Evolutionary conservation across 2,329 filamentous ascomycete genomes (phyloP).

Genomic region (Ophioceras dolichostomum): DNA sequence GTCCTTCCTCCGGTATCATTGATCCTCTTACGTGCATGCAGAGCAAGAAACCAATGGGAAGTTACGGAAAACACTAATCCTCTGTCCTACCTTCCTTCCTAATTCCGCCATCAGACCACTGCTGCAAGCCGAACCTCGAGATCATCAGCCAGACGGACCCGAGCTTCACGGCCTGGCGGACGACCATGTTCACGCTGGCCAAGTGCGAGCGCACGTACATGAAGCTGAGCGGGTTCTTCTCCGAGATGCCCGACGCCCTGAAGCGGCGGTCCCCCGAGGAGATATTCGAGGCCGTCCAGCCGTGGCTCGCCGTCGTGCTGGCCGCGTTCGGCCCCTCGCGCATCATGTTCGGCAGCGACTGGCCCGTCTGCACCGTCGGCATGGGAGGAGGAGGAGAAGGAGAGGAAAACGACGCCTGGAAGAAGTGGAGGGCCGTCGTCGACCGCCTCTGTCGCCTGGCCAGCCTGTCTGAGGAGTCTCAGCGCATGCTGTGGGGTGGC

Average conservation of each 20-base stretch:
- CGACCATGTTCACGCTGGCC: constrained; percentile 55
- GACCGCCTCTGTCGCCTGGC: constrained; percentile 53
- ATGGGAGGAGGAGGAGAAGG: constrained; percentile 19
- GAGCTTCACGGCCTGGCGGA: constrained; percentile 56
- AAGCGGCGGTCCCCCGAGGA: constrained; percentile 34
- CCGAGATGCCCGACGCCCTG: constrained; percentile 56
- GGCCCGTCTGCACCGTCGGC: constrained; percentile 77
- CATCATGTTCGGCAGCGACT: constrained; percentile 87
- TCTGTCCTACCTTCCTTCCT: too few species aligned
- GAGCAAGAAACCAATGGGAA: too few species aligned
- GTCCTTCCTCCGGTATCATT: too few species aligned
- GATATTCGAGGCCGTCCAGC: constrained; percentile 50
- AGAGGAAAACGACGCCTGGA: constrained; percentile 49
- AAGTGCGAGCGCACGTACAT: constrained; percentile 60
- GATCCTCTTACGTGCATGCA: too few species aligned
- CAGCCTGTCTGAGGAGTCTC: constrained; percentile 45
- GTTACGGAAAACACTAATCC: too few species aligned
- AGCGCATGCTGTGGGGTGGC: constrained; percentile 56
- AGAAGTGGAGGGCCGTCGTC: constrained; percentile 62
- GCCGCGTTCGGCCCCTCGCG: constrained; percentile 58
- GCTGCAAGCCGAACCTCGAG: constrained; percentile 75
- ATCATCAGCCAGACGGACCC: constrained; percentile 46
- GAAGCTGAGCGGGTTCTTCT: constrained; percentile 82
- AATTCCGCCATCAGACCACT: constrained; percentile 66
- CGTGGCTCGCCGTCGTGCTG: constrained; percentile 63